phyloP scores from a whole-genome alignment of 169 alveolate species.

The Eimeria falciformis region DNA sequence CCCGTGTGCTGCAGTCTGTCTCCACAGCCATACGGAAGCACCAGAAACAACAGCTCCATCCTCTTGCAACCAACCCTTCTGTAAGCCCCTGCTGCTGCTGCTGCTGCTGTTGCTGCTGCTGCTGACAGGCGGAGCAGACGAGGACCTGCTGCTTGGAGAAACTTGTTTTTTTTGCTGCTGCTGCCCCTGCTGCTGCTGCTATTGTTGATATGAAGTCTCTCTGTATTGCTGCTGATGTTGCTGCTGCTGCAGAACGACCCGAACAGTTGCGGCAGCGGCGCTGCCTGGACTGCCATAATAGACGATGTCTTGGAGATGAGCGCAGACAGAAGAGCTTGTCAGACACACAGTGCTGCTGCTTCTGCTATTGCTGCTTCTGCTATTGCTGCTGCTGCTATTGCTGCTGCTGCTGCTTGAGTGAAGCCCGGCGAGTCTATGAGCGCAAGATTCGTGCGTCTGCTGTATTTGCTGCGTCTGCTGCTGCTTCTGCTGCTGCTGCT shows the following conservation, averaged over 20 bases:
- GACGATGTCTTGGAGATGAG: constrained; percentile 6
- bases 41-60: constrained; percentile 2
- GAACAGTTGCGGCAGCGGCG: background rate
- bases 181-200: background rate
- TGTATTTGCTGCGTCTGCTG: background rate
- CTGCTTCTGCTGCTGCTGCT: constrained; percentile 4
- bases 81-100: background rate
- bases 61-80: background rate
- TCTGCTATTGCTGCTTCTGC: background rate
- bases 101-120: background rate
- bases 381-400: background rate
- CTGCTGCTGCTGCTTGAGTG: background rate
- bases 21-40: background rate
- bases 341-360: background rate
- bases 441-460: background rate
- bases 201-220: no score
- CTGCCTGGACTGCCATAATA: background rate
- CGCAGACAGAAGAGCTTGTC: background rate
- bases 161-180: background rate
- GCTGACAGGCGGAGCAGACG: background rate
- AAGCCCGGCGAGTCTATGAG: background rate
- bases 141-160: background rate
- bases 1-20: background rate
- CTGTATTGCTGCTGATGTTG: background rate
- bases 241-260: constrained; percentile 8